Evolutionary conservation across 371 early-diverging fungal species (phyloP).

Genomic region (Paraphysoderma sedebokerense): DNA sequence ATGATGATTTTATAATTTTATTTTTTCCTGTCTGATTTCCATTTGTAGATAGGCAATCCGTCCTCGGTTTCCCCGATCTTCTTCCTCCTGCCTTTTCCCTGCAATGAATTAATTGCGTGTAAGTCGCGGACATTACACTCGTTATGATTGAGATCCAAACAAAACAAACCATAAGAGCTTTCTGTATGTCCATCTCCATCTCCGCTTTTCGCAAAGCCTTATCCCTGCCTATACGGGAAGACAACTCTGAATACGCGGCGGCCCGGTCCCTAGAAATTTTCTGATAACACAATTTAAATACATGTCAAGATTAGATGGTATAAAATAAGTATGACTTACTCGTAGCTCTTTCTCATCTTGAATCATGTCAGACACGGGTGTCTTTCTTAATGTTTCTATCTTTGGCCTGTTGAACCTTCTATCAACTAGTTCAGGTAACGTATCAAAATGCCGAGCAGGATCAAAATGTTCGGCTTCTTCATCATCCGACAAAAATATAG

Average conservation of each 20-base stretch:
- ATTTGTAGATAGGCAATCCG: slow-evolving; percentile 78
- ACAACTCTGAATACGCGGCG: slow-evolving; percentile 42
- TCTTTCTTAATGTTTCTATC: slow-evolving; percentile 28
- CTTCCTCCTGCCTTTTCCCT: slow-evolving; percentile 56
- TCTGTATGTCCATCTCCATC: slow-evolving; percentile 59
- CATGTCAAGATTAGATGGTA: not conserved
- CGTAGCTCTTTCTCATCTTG: slow-evolving; percentile 10
- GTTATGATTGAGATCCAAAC: not conserved
- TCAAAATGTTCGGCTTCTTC: slow-evolving; percentile 30
- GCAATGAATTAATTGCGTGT: not conserved
- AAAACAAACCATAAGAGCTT: slow-evolving; percentile 42
- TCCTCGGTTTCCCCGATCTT: slow-evolving; percentile 65
- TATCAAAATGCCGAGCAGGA: slow-evolving; percentile 56
- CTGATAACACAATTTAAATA: not conserved
- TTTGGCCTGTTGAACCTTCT: slow-evolving; percentile 64
- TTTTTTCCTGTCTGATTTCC: slow-evolving; percentile 72
- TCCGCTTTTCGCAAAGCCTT: slow-evolving; percentile 48
- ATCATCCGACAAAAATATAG: slow-evolving; percentile 76
- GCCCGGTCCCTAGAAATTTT: slow-evolving; percentile 27
- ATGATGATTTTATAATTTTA: no score
- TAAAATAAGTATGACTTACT: slow-evolving; percentile 5
- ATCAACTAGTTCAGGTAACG: slow-evolving; percentile 59
- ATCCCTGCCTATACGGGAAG: slow-evolving; percentile 58
- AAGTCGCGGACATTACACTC: not conserved
- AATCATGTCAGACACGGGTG: slow-evolving; percentile 17